Evolutionary conservation across 106 monocot genomes (phyloP), one percentile per base, ranked within the genome.

Genomic region (Dioscorea zingiberensis): DNA sequence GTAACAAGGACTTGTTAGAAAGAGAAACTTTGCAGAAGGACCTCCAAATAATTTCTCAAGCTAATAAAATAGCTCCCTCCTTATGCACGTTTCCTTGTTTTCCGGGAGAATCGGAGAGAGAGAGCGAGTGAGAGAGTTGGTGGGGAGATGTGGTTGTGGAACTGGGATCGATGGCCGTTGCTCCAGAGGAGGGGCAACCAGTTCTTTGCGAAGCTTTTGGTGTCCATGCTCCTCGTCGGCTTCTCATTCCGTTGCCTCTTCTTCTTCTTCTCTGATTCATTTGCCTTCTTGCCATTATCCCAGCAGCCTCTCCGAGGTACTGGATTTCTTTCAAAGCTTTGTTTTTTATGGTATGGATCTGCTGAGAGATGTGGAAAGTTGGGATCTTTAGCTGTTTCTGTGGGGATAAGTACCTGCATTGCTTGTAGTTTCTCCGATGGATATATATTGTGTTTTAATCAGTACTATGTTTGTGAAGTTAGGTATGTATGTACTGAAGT

Each of bases 161-260:
- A 57, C 11, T 72, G 54, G 60, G 63, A 65, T 47, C 48, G 59
- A 45, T 64, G 64, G 46, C 69, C 60, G 46, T 26, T 23, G n/a
- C 60, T 74, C 4, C 61, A 72, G 49, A 28, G 57, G 64, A 76
- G 70, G 73, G 76, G 73, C 21, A 80, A 73, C 64, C 69, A 77
- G 12, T 58, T 65, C 48, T 38, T 76, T 59, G 25, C 76, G 60
- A 84, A 80, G 56, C 65, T 84, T 69, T 63, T 84, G 56, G 47
- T 84, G 54, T 54, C 65, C 18, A 76, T 47, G 17, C 68, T 84
- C 56, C 47, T 84, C 9, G 14, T 73, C 13, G 80, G 76, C 30
- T 27, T 84, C 62, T 72, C 76, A 19, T 84, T 80, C 54, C 80
- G 80, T 62, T 62, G 80, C 62, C 69, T 80, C 59, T 76, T 66